These are phyloP conservation scores for Amphibolis antarctica DNA, from an alignment of 106 monocot genomes.

Conservation along the genomic window DNA sequence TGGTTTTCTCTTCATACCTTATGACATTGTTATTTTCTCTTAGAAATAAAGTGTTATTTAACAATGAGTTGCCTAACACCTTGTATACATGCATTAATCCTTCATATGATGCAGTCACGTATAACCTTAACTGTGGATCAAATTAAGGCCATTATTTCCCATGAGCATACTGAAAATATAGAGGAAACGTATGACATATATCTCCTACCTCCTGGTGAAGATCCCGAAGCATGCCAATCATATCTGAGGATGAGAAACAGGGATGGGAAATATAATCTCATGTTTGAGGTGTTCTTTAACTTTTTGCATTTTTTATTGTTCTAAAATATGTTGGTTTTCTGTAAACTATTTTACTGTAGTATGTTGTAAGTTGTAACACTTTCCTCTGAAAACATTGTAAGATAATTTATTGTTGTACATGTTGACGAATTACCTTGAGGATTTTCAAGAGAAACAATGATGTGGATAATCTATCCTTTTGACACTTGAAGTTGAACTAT, in stretches of 20 bases:
- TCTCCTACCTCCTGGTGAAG: slow-evolving; percentile 95
- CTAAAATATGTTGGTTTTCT: too few species aligned
- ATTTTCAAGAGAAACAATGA: too few species aligned
- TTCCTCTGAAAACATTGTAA: too few species aligned
- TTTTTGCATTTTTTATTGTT: slow-evolving; percentile 1
- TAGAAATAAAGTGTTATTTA: background rate
- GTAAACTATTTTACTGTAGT: too few species aligned
- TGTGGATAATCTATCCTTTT: too few species aligned
- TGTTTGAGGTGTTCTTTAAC: slow-evolving; percentile 72
- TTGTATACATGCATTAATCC: background rate
- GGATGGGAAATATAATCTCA: slow-evolving; percentile 97
- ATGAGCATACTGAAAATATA: slow-evolving; percentile 52
- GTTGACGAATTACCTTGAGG: too few species aligned
- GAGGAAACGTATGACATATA: slow-evolving; percentile 99
- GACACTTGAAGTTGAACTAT: too few species aligned
- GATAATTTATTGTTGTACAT: too few species aligned
- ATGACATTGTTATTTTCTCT: background rate
- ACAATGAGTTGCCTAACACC: background rate
- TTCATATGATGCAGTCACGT: slow-evolving; percentile 53
- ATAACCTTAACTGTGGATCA: slow-evolving; percentile 42
- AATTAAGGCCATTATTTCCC: slow-evolving; percentile 61
- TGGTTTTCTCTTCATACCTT: slow-evolving; percentile 1
- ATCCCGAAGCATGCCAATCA: slow-evolving; percentile 95
- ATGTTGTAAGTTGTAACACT: too few species aligned
- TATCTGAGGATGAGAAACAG: slow-evolving; percentile 97